Evolutionary conservation across 441 rosid genomes (phyloP).

Genomic region (Bruguiera hainesii): DNA sequence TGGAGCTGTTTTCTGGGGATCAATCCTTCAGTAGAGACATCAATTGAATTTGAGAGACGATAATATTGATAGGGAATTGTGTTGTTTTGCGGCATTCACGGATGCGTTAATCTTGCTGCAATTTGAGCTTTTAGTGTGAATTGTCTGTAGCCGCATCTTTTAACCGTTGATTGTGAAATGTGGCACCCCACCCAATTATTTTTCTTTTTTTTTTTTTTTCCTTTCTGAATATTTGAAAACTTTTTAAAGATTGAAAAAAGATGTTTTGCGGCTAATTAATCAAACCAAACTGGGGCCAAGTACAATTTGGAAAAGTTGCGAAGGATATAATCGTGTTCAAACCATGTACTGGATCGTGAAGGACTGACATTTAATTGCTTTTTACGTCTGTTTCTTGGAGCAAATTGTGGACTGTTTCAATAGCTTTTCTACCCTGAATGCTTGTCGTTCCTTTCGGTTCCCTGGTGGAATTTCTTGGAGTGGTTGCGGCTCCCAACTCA

Average conservation of each 20-base stretch:
- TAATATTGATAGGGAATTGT: too few relatives aligned
- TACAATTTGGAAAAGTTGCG: not conserved
- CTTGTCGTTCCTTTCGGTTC: conserved; percentile 4
- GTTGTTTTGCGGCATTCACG: too few relatives aligned
- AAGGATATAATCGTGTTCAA: not conserved
- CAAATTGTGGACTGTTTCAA: not conserved
- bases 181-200: not conserved
- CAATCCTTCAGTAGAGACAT: too few relatives aligned
- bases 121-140: too few relatives aligned
- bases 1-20: too few relatives aligned
- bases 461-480: not conserved
- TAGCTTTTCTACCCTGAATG: not conserved
- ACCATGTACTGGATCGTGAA: not conserved
- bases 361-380: not conserved
- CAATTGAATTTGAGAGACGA: too few relatives aligned
- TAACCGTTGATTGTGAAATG: not conserved
- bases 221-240: too few relatives aligned
- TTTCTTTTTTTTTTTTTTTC: not conserved
- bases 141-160: too few relatives aligned
- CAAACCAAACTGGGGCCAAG: not conserved
- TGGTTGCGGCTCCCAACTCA: not conserved
- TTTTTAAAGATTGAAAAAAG: not conserved
- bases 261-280: not conserved
- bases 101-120: too few relatives aligned
- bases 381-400: not conserved